Conservation (phyloP, 768 basidiomycete species). For the Tricholoma saponaceum region DNA sequence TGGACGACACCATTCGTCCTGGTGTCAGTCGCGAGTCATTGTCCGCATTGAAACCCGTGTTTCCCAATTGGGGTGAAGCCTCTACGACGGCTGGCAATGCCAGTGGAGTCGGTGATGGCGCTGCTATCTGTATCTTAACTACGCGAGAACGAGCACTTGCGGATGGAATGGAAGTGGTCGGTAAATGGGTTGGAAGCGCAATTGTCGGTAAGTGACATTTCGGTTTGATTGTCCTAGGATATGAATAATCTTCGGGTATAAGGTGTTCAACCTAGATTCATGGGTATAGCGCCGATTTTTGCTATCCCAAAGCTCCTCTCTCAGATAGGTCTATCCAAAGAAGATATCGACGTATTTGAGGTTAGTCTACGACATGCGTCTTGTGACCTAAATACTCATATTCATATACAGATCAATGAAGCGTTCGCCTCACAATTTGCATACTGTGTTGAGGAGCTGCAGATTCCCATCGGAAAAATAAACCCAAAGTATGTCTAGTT, state of each 20-base stretch:
- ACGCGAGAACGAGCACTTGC: slow-evolving; percentile 73
- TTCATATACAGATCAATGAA: slow-evolving; percentile 64
- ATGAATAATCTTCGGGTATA: background rate
- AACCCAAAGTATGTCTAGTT: slow-evolving; percentile 67
- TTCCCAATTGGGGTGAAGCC: slow-evolving; percentile 71
- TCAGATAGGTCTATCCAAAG: slow-evolving; percentile 57
- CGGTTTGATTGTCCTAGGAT: background rate
- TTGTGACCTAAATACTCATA: background rate
- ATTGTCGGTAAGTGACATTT: slow-evolving; percentile 58
- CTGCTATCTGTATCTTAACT: slow-evolving; percentile 78
- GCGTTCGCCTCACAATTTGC: slow-evolving; percentile 93
- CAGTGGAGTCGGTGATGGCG: slow-evolving; percentile 90
- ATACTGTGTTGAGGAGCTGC: slow-evolving; percentile 82
- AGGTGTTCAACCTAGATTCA: slow-evolving; percentile 75
- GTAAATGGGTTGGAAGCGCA: slow-evolving; percentile 75
- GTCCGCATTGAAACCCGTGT: slow-evolving; percentile 78
- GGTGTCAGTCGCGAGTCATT: slow-evolving; percentile 81
- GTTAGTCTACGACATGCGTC: slow-evolving; percentile 28
- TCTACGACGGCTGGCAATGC: slow-evolving; percentile 83
- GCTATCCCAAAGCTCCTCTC: slow-evolving; percentile 70
- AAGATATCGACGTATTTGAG: slow-evolving; percentile 77
- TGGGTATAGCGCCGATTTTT: slow-evolving; percentile 72
- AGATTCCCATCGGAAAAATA: slow-evolving; percentile 73
- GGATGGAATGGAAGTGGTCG: slow-evolving; percentile 76
- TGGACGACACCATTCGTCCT: slow-evolving; percentile 85